Conservation (phyloP, 2,329 filamentous ascomycete genomes). For the Apiospora pterosperma region DNA sequence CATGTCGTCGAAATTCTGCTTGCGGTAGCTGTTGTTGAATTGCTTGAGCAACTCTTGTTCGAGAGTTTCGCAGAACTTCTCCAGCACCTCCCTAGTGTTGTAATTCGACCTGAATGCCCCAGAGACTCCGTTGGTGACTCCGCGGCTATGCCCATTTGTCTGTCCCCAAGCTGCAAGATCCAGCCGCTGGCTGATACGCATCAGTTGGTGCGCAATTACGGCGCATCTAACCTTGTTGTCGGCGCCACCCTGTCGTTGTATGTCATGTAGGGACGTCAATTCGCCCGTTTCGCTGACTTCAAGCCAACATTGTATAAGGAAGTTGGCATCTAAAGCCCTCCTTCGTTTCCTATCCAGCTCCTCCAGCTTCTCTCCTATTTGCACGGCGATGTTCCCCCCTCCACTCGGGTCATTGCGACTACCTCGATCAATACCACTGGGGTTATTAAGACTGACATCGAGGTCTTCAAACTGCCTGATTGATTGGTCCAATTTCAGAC, state of each 20-base stretch:
- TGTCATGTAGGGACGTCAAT: conserved; percentile 81
- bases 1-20: conserved; percentile 97
- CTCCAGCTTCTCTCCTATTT: conserved; percentile 90
- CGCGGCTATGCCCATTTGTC: conserved; percentile 51
- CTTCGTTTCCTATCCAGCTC: conserved; percentile 90
- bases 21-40: conserved; percentile 94
- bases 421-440: conserved; percentile 40
- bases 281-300: conserved; percentile 90
- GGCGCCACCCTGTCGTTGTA: conserved; percentile 77
- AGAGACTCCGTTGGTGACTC: conserved; percentile 45
- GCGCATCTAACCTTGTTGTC: conserved; percentile 94
- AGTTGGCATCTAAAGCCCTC: conserved; percentile 87
- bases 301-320: conserved; percentile 94
- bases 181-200: conserved; percentile 89
- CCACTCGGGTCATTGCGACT: conserved; percentile 49
- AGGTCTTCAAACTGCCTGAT: conserved; percentile 90
- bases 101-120: conserved; percentile 42
- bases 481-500: conserved; percentile 85
- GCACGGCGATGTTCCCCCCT: conserved; percentile 86
- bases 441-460: conserved; percentile 74
- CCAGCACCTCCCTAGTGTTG: conserved; percentile 83
- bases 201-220: conserved; percentile 86
- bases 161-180: conserved; percentile 73
- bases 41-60: conserved; percentile 95
- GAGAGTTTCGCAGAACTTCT: conserved; percentile 93